Conservation (phyloP, 2,329 filamentous ascomycete species). For the Claviceps maximensis region DNA sequence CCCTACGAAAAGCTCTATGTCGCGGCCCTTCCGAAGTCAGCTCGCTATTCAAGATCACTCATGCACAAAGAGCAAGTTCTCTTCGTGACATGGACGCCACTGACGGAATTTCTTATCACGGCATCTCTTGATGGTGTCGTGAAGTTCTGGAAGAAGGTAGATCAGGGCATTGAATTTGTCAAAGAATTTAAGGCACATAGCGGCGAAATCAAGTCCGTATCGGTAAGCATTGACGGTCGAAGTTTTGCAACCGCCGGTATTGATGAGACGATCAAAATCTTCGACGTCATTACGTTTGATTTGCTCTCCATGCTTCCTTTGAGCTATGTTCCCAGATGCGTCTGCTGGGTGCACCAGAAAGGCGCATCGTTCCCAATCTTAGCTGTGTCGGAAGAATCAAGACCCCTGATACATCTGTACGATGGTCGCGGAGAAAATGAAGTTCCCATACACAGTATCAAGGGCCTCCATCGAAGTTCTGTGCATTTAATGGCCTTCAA, state of each 20-base stretch:
- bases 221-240: conserved; percentile 75
- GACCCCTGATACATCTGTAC: conserved; percentile 65
- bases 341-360: conserved; percentile 86
- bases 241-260: conserved; percentile 82
- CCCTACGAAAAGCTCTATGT: conserved; percentile 94
- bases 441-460: conserved; percentile 63
- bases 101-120: conserved; percentile 91
- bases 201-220: conserved; percentile 72
- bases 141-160: conserved; percentile 98
- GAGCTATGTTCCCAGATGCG: conserved; percentile 58
- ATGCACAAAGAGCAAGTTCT: conserved; percentile 97
- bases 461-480: conserved; percentile 65
- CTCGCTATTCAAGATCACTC: conserved; percentile 83
- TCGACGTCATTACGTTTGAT: conserved; percentile 76
- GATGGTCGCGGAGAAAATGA: conserved; percentile 78
- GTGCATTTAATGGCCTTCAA: conserved; percentile 86
- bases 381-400: conserved; percentile 65
- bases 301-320: conserved; percentile 71
- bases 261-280: conserved; percentile 70
- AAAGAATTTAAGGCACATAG: conserved; percentile 92
- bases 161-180: conserved; percentile 85
- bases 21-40: conserved; percentile 68
- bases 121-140: conserved; percentile 90
- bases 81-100: conserved; percentile 76
- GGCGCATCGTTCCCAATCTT: conserved; percentile 80